Percentiles rank a stretch among this genome's conserved stretches.
Conservation (phyloP, 2,329 filamentous ascomycete genomes). For the Trichophyton simii region DNA sequence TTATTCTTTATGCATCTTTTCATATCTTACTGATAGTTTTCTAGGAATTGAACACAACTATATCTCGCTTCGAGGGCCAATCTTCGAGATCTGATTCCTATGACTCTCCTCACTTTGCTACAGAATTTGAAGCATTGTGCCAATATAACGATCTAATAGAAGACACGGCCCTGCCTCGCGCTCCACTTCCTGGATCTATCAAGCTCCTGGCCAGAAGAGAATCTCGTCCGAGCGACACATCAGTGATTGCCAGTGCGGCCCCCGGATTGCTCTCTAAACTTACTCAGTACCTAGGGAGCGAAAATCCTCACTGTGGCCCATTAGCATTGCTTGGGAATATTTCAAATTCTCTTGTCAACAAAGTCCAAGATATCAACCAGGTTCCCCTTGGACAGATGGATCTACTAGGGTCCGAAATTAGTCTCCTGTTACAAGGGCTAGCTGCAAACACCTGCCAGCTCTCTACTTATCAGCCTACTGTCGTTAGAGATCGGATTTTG, state of each 20-base stretch:
- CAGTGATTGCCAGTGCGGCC: slow-evolving; percentile 22
- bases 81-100: slow-evolving; percentile 20
- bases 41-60: slow-evolving; percentile 27
- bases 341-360: slow-evolving; percentile 43
- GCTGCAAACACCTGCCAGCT: slow-evolving; percentile 40
- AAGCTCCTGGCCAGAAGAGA: slow-evolving; percentile 29
- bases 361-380: slow-evolving; percentile 39
- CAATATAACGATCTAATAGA: slow-evolving; percentile 33
- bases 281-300: slow-evolving; percentile 26
- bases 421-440: slow-evolving; percentile 46
- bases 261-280: slow-evolving; percentile 27
- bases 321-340: slow-evolving; percentile 39
- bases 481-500: slow-evolving; percentile 39
- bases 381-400: slow-evolving; percentile 49
- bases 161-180: slow-evolving; percentile 7
- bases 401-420: slow-evolving; percentile 53
- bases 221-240: slow-evolving; percentile 23
- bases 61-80: slow-evolving; percentile 24
- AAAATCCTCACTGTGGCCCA: slow-evolving; percentile 20
- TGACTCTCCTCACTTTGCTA: slow-evolving; percentile 32
- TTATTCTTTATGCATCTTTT: background rate
- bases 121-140: slow-evolving; percentile 37
- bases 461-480: slow-evolving; percentile 37
- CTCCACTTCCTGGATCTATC: slow-evolving; percentile 21
- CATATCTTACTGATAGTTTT: slow-evolving; percentile 10